These are phyloP conservation scores for Medicago ruthenica DNA, from an alignment of 306 rosid genomes.

Conservation along the genomic window DNA sequence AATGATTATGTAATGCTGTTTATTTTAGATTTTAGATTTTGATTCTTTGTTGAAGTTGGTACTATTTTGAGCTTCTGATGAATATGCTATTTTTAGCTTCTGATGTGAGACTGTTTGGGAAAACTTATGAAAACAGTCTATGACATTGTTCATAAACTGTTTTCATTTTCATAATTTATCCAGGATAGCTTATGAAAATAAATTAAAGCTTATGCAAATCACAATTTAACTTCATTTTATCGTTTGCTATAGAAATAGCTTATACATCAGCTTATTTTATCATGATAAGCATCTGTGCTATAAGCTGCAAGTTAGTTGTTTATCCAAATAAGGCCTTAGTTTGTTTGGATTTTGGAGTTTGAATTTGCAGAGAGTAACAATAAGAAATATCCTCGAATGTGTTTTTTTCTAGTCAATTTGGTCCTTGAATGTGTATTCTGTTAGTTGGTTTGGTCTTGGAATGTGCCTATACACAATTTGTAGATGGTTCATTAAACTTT, in stretches of 20 bases:
- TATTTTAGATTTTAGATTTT: conserved; percentile 1
- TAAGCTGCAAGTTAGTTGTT: too few species aligned
- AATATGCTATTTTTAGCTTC: conserved; percentile 16
- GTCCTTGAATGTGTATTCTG: background rate
- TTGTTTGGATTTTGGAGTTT: conserved; percentile 1
- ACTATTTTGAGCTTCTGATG: conserved; percentile 12
- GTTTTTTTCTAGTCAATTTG: background rate
- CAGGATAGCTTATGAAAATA: too few species aligned
- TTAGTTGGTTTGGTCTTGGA: background rate
- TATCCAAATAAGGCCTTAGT: background rate
- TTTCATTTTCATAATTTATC: too few species aligned
- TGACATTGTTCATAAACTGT: too few species aligned
- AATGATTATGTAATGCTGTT: background rate
- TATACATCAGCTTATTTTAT: too few species aligned
- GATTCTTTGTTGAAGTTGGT: background rate
- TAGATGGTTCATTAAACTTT: background rate
- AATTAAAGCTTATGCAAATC: too few species aligned
- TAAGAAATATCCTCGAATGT: background rate
- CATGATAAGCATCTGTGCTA: too few species aligned
- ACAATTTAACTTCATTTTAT: too few species aligned
- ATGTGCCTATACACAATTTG: background rate
- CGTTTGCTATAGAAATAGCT: too few species aligned
- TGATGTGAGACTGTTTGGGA: too few species aligned
- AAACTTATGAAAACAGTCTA: too few species aligned
- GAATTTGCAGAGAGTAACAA: background rate